Conservation (phyloP, 108 stramenopile genomes). For the Cylindrotheca closterium region DNA sequence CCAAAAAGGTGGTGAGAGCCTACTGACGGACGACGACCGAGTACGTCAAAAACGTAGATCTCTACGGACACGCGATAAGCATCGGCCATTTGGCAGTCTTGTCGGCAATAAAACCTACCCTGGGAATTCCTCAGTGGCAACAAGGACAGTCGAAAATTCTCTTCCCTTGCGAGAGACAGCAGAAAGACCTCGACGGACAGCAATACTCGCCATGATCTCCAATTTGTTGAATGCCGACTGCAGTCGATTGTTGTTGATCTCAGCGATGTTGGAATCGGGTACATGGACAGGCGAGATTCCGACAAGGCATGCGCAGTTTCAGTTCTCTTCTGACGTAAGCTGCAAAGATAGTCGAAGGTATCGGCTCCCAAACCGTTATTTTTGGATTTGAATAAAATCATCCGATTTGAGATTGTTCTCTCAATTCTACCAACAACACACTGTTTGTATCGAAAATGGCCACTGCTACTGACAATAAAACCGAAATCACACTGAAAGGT, state of each 20-base stretch:
- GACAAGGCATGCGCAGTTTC: constrained; percentile 2
- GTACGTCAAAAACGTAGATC: not conserved
- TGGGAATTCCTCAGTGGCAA: constrained; percentile 28
- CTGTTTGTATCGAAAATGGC: constrained; percentile 9
- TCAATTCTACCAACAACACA: not conserved
- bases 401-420: not conserved
- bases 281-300: not conserved
- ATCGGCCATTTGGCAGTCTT: too few species aligned
- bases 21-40: not conserved
- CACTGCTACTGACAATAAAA: constrained; percentile 43
- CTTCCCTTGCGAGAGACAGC: constrained; percentile 21
- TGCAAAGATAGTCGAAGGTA: not conserved
- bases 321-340: not conserved
- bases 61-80: constrained; percentile 4
- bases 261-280: not conserved
- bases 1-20: not conserved
- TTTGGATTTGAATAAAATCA: not conserved
- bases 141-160: constrained; percentile 28
- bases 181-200: constrained; percentile 24
- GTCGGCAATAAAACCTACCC: constrained; percentile 22
- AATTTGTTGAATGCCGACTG: too few species aligned
- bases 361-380: constrained; percentile 13
- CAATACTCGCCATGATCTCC: constrained; percentile 29
- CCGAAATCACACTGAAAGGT: constrained; percentile 94
- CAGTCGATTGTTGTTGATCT: not conserved